Conservation (phyloP, 2,329 filamentous ascomycete species). For the Fusarium illudens region DNA sequence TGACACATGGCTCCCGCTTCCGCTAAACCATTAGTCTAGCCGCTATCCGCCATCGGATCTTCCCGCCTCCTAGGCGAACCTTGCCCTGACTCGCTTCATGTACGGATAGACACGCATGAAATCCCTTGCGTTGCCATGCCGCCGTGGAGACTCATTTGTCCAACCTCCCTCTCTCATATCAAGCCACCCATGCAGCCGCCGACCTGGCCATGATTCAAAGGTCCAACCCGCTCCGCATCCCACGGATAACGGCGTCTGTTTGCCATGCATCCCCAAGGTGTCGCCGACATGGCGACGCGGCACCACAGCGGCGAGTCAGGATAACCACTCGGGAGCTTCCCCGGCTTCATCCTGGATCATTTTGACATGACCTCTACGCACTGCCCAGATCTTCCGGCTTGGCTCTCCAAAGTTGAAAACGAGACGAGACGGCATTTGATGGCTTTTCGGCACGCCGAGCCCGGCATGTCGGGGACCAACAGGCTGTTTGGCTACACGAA, state of each 20-base stretch:
- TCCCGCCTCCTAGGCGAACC: slow-evolving; percentile 4
- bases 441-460: slow-evolving; percentile 7
- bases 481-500: background rate
- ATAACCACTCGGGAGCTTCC: slow-evolving; percentile 31
- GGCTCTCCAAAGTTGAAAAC: background rate
- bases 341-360: slow-evolving; percentile 6
- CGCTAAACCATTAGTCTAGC: background rate
- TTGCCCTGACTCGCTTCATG: slow-evolving; percentile 5
- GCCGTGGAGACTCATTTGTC: background rate
- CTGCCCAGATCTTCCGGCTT: background rate
- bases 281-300: slow-evolving; percentile 18
- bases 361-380: slow-evolving; percentile 5
- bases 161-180: slow-evolving; percentile 1
- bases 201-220: slow-evolving; percentile 1
- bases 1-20: slow-evolving; percentile 7
- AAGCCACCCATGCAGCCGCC: slow-evolving; percentile 20
- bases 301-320: slow-evolving; percentile 5
- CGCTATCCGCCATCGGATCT: slow-evolving; percentile 10
- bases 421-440: background rate
- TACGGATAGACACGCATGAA: slow-evolving; percentile 14
- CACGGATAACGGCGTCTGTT: background rate
- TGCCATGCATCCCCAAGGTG: background rate
- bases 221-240: slow-evolving; percentile 1
- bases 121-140: slow-evolving; percentile 10
- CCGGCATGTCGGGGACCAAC: background rate